These are phyloP conservation scores for Coemansia sp. DNA, from an alignment of 192 early-diverging fungal genomes.

Conservation along the genomic window DNA sequence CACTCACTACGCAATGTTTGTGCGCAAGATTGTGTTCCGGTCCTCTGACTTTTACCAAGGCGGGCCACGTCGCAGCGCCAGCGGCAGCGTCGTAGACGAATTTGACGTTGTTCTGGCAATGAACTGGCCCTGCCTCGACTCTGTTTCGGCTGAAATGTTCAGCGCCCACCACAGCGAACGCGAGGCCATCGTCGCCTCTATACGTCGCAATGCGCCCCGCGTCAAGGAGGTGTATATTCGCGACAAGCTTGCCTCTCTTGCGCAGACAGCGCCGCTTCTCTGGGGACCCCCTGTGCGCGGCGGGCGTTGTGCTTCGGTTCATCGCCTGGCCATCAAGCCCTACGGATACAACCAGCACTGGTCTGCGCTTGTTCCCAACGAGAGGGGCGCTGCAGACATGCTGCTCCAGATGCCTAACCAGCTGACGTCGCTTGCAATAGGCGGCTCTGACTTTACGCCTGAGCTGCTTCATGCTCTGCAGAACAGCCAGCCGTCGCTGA, in stretches of 20 bases:
- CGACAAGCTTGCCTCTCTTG: conserved; percentile 33
- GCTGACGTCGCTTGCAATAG: conserved; percentile 33
- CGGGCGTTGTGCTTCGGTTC: conserved; percentile 7
- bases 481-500: conserved; percentile 23
- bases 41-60: conserved; percentile 24
- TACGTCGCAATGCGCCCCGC: conserved; percentile 23
- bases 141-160: conserved; percentile 46
- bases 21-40: conserved; percentile 47
- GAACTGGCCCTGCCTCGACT: conserved; percentile 32
- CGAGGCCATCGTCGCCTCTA: conserved; percentile 22
- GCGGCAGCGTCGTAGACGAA: conserved; percentile 13
- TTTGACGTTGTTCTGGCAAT: conserved; percentile 39
- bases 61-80: conserved; percentile 19
- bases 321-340: conserved; percentile 35
- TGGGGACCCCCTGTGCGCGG: conserved; percentile 2
- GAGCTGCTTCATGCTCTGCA: conserved; percentile 35
- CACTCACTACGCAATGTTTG: conserved; percentile 7
- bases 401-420: conserved; percentile 21
- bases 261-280: conserved; percentile 12
- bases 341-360: conserved; percentile 50
- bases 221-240: conserved; percentile 35
- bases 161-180: conserved; percentile 25
- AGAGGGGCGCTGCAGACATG: conserved; percentile 23
- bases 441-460: conserved; percentile 37
- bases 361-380: conserved; percentile 32